Evolutionary conservation across 2,329 filamentous ascomycete species (phyloP), one percentile per base, ranked within the genome.

Genomic region (Exophiala viscosa): DNA sequence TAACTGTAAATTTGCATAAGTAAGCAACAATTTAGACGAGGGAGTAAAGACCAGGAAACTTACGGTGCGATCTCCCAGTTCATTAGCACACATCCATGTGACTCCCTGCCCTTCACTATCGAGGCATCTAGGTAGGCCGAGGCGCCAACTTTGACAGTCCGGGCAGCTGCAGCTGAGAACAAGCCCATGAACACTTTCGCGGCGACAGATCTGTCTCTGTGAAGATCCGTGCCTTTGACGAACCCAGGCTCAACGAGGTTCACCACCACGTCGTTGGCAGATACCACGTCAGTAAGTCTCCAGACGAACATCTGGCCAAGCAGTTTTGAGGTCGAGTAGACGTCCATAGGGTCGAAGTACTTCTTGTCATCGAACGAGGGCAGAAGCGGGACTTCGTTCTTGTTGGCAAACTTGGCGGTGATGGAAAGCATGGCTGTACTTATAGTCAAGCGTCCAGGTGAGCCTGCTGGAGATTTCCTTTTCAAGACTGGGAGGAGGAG

Each of bases 71-170:
- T 71, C 6, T 73, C 63, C 69, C 75, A 79, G 43, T 73, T 72
- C 69, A 74, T 76, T 1, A 80, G 36, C 53, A 75, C 79, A 40
- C 72, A 75, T 0, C 77, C 77, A 59, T 82, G 78, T 0, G 74
- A 75, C 60, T 79, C 76, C 39, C 68, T 69, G 0, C 77, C 78
- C 48, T 79, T 71, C 0, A 67, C 65, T 0, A 74, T 66, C 0
- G 64, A 66, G 0, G 77, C 77, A 60, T 81, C 73, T 1, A 80
- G 50, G 58, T 75, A 79, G 0, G 70, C 74, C 41, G 70, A 73
- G 1, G 75, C 76, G 4, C 73, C 78, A 4, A 70, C 68, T 5
- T 66, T 62, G 10, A 68, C 32, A 3, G 59, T 66, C 15, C 72
- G 65, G 0, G 61, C 73, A 1, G 62, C 56, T 4, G 69, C 1